Conservation (phyloP, 2,329 filamentous ascomycete genomes). For the Fusarium sp. region DNA sequence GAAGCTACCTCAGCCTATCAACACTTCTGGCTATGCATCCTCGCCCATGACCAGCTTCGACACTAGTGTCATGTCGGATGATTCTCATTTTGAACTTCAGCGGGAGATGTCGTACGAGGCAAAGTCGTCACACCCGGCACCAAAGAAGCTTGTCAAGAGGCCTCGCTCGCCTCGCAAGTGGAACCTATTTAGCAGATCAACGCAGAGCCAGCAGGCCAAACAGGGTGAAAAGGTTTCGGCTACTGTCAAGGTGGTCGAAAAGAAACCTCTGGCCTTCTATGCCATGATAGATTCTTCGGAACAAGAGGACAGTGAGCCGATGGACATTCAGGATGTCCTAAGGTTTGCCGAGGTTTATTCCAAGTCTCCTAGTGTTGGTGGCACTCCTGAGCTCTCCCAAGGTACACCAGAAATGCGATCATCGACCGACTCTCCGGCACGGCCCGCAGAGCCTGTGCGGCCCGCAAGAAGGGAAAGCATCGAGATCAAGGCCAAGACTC, state of each 20-base stretch:
- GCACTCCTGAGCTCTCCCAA: conserved; percentile 32
- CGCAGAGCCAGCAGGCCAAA: conserved; percentile 58
- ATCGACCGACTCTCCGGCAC: conserved; percentile 18
- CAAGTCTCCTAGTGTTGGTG: conserved; percentile 34
- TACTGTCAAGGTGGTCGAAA: conserved; percentile 61
- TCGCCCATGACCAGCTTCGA: conserved; percentile 69
- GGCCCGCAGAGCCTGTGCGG: conserved; percentile 10
- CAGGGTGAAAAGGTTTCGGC: conserved; percentile 59
- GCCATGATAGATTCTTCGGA: conserved; percentile 72
- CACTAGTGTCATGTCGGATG: conserved; percentile 68
- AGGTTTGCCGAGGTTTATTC: conserved; percentile 61
- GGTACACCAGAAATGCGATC: conserved; percentile 33
- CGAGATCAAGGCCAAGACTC: conserved; percentile 18
- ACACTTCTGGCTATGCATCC: conserved; percentile 58
- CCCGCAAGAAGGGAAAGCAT: neutral
- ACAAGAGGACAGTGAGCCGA: conserved; percentile 60
- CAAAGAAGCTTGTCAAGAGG: conserved; percentile 69
- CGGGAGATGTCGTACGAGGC: conserved; percentile 52
- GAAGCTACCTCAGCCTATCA: conserved; percentile 66
- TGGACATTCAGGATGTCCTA: conserved; percentile 60
- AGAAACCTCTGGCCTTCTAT: conserved; percentile 69
- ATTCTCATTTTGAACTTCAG: conserved; percentile 61
- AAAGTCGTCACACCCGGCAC: conserved; percentile 45
- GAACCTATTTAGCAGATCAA: conserved; percentile 71
- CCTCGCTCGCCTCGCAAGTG: conserved; percentile 69